Percentiles rank a stretch among this genome's conserved stretches.
Evolutionary conservation across 2,329 filamentous ascomycete genomes (phyloP).

Genomic region (Elsinoe australis): DNA sequence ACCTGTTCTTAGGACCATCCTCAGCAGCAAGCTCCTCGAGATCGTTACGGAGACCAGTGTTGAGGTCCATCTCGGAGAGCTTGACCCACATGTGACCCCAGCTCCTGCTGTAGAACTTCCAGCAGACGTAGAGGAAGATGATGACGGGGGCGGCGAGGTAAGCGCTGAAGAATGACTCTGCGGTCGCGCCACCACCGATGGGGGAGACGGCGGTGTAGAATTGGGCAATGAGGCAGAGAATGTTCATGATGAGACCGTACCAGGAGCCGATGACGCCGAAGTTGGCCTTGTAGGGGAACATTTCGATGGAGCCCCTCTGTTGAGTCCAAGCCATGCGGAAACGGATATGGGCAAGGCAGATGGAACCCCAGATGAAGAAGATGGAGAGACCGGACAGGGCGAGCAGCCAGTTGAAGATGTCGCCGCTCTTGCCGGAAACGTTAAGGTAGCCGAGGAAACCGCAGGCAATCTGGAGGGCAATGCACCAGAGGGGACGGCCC

Average conservation of each 20-base stretch:
- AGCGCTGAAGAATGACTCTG: slow-evolving; percentile 21
- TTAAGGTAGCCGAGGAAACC: slow-evolving; percentile 67
- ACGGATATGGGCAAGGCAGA: slow-evolving; percentile 79
- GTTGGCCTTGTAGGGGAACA: slow-evolving; percentile 53
- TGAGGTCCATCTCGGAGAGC: slow-evolving; percentile 23
- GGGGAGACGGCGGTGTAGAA: slow-evolving; percentile 21
- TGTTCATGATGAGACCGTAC: slow-evolving; percentile 49
- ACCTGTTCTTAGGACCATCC: neutral
- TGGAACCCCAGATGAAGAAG: slow-evolving; percentile 71
- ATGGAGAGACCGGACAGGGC: slow-evolving; percentile 62
- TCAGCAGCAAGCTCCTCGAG: slow-evolving; percentile 8
- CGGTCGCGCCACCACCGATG: slow-evolving; percentile 17
- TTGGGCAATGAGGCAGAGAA: slow-evolving; percentile 46
- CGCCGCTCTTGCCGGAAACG: slow-evolving; percentile 51
- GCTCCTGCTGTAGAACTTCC: slow-evolving; percentile 22
- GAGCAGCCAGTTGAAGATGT: slow-evolving; percentile 68
- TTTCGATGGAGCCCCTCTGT: slow-evolving; percentile 55
- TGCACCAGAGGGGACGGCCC: slow-evolving; percentile 69
- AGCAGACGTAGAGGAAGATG: slow-evolving; percentile 22
- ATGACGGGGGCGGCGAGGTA: slow-evolving; percentile 24
- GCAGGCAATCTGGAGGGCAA: slow-evolving; percentile 55
- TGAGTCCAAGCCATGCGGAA: slow-evolving; percentile 68
- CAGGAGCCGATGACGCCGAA: slow-evolving; percentile 55
- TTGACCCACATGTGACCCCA: slow-evolving; percentile 19
- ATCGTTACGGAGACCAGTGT: slow-evolving; percentile 19